These are phyloP conservation scores for Dalbergia cultrata DNA, from an alignment of 306 rosid species.

Conservation along the genomic window DNA sequence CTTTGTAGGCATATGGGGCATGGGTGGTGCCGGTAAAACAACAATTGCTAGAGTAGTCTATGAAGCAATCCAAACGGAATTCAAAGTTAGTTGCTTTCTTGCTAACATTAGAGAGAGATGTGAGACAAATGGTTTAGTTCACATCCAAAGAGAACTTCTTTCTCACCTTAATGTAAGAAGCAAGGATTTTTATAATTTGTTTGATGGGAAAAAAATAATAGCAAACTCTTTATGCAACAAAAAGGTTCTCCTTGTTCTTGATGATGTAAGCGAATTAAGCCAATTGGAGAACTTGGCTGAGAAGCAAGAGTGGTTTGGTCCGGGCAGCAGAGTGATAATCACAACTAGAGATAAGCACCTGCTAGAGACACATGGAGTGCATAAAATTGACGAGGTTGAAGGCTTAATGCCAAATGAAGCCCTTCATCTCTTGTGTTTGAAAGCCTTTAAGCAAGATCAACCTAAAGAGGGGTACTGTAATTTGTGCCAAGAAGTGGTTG, in stretches of 20 bases:
- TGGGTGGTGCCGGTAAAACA: constrained; percentile 49
- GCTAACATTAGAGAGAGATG: constrained; percentile 42
- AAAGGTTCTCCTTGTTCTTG: constrained; percentile 50
- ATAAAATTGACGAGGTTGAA: background rate
- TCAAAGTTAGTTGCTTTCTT: constrained; percentile 47
- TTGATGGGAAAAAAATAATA: constrained; percentile 44
- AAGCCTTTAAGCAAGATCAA: constrained; percentile 46
- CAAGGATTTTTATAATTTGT: background rate
- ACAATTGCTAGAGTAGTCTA: constrained; percentile 49
- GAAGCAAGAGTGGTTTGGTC: constrained; percentile 52
- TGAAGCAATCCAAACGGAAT: constrained; percentile 25
- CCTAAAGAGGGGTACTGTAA: constrained; percentile 36
- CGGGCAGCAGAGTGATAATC: constrained; percentile 55
- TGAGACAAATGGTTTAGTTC: constrained; percentile 30
- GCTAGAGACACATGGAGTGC: constrained; percentile 37
- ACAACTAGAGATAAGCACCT: constrained; percentile 49
- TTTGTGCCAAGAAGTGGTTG: constrained; percentile 42
- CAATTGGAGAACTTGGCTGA: constrained; percentile 48
- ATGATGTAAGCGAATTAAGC: constrained; percentile 50
- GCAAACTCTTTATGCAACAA: constrained; percentile 25
- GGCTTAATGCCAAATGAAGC: constrained; percentile 30
- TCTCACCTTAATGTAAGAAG: constrained; percentile 20
- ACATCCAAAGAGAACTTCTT: constrained; percentile 46
- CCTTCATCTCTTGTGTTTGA: constrained; percentile 43
- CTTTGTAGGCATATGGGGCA: constrained; percentile 58